A percentile compares a stretch with the other conserved stretches of the same genome.
These are phyloP conservation scores for Apiospora koreana DNA, from an alignment of 2,329 filamentous ascomycete genomes.

Conservation along the genomic window DNA sequence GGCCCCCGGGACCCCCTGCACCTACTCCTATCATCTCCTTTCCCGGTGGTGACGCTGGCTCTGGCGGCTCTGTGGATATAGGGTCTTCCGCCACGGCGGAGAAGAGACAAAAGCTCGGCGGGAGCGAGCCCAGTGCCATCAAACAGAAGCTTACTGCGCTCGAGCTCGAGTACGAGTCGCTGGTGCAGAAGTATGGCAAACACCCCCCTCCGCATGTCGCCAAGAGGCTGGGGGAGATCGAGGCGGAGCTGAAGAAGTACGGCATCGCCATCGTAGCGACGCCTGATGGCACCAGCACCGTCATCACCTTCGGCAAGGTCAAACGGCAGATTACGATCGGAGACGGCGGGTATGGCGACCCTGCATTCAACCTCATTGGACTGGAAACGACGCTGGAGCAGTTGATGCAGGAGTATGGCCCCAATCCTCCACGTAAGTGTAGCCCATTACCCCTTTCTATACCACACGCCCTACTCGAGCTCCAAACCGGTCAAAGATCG, in stretches of 20 bases:
- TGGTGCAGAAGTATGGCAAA: constrained; percentile 26
- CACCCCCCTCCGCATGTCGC: constrained; percentile 23
- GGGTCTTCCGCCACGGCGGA: background rate
- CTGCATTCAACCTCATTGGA: constrained; percentile 22
- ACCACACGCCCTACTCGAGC: background rate
- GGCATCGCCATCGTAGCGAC: constrained; percentile 36
- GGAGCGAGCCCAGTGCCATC: constrained; percentile 21
- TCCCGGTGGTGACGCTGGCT: background rate
- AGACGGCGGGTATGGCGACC: constrained; percentile 2
- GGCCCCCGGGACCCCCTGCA: constrained; percentile 14
- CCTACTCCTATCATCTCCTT: constrained; percentile 1
- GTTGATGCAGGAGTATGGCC: constrained; percentile 16
- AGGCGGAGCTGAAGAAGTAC: constrained; percentile 33
- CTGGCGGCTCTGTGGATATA: background rate
- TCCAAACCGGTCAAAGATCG: background rate
- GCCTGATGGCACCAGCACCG: constrained; percentile 37
- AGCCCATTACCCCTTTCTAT: background rate
- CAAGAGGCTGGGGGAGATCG: constrained; percentile 25
- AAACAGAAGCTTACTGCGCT: constrained; percentile 28
- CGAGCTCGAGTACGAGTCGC: constrained; percentile 30
- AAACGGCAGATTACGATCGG: constrained; percentile 13
- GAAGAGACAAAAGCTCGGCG: constrained; percentile 17
- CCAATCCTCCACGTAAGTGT: constrained; percentile 13
- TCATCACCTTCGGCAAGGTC: constrained; percentile 31
- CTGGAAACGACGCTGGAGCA: constrained; percentile 22